Evolutionary conservation across 768 basidiomycete genomes (phyloP), one percentile per base, ranked within the genome.

Genomic region (Termitomyces titanicus): DNA sequence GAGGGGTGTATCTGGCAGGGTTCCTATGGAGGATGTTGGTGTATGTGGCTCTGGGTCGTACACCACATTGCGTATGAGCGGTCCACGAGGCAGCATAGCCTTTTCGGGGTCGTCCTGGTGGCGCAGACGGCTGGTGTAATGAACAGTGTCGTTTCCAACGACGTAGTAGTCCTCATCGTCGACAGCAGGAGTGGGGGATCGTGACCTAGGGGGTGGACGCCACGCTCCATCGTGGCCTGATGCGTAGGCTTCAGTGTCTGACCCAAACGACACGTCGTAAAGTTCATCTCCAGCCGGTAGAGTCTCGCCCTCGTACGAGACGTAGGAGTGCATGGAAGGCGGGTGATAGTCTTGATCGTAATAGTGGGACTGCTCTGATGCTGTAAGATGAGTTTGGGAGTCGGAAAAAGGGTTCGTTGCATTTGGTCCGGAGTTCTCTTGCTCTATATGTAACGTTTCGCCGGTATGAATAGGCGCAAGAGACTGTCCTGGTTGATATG

Each of bases 161-260:
- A 86, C 74, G 55, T 75, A 77, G 57, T 88, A 89, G 61, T 85
- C 86, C 59, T 89, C 88, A 37, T 88, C 87, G 48, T 88, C 87
- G 3, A 79, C 79, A 9, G 83, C 83, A 10, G 89, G 88, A 3
- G 89, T 90, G 0, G 89, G 87, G 3, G 89, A 91, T 22, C 88
- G 83, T 18, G 88, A 90, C 46, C 86, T 81, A 29, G 85, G 78
- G 3, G 77, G 56, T 44, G 46, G 74, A 6, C 68, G 71, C 61
- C 76, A 79, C 1, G 75, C 69, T 31, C 81, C 72, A 60, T 77
- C 72, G 53, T 77, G 76, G 7, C 84, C 87, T 0, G 87, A 86
- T 9, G 88, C 77, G 59, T 85, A 90, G 2, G 84, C 86, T 61
- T 88, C 87, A 0, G 81, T 71, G 62, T 88, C 86, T 48, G 83